Conservation (phyloP, 192 early-diverging fungal species). For the Umbelopsis isabellina region DNA sequence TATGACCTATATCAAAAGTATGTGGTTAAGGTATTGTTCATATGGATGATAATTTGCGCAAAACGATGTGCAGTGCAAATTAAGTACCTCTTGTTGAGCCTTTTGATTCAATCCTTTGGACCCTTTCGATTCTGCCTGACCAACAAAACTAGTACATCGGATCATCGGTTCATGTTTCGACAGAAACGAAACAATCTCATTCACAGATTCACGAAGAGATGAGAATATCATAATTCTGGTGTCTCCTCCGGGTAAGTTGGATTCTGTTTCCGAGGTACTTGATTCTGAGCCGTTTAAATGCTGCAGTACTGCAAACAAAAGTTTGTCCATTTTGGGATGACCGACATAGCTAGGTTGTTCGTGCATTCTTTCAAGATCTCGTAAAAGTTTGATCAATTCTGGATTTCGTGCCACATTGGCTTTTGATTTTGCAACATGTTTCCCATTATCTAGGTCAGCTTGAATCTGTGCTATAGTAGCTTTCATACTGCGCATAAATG, state of each 20-base stretch:
- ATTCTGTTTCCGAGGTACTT: constrained; percentile 6
- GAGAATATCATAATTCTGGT: constrained; percentile 87
- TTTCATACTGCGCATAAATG: constrained; percentile 49
- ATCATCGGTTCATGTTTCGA: constrained; percentile 67
- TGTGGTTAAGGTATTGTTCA: neutral
- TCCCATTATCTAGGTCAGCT: constrained; percentile 20
- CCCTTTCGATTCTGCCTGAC: constrained; percentile 63
- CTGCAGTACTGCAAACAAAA: constrained; percentile 62
- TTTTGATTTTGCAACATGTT: constrained; percentile 31
- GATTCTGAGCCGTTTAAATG: constrained; percentile 67
- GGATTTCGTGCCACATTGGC: constrained; percentile 40
- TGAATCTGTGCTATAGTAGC: constrained; percentile 26
- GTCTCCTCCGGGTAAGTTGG: constrained; percentile 23
- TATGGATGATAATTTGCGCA: too few relatives aligned
- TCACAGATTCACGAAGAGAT: constrained; percentile 81
- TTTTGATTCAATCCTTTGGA: constrained; percentile 83
- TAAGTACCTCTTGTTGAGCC: constrained; percentile 75
- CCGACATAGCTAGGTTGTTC: constrained; percentile 51
- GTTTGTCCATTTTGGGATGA: constrained; percentile 83
- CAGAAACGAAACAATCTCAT: constrained; percentile 76
- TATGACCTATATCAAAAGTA: constrained; percentile 54
- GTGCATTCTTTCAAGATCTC: constrained; percentile 37
- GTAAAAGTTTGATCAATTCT: constrained; percentile 46
- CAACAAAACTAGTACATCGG: constrained; percentile 77
- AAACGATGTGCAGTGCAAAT: neutral